These are phyloP conservation scores for Pleurotus ostreatus DNA, from an alignment of 768 basidiomycete species.

Conservation along the genomic window DNA sequence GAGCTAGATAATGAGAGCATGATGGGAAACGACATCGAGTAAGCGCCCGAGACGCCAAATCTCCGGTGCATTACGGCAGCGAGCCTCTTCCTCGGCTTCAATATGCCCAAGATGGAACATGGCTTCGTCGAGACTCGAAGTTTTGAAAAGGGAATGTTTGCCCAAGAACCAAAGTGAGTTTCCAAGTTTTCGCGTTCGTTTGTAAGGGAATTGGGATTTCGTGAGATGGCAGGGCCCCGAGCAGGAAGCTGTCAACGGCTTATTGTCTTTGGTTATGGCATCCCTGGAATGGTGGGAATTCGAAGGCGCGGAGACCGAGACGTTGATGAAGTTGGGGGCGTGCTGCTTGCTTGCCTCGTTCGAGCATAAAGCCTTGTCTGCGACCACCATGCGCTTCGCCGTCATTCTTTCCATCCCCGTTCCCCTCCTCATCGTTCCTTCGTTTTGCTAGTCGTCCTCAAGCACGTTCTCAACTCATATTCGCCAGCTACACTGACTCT, in stretches of 20 bases:
- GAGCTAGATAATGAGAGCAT: not conserved
- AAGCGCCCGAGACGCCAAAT: too few relatives aligned
- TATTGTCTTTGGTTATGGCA: not conserved
- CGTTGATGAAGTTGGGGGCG: not conserved
- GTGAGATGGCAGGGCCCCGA: not conserved
- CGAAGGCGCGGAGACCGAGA: not conserved
- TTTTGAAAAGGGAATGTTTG: too few relatives aligned
- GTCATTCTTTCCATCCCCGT: slow-evolving; percentile 18
- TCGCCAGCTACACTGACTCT: not conserved
- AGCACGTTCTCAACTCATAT: not conserved
- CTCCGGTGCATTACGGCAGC: too few relatives aligned
- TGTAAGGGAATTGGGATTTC: not conserved
- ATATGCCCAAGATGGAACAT: too few relatives aligned
- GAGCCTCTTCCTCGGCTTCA: too few relatives aligned
- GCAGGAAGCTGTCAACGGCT: not conserved
- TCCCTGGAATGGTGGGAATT: slow-evolving; percentile 8
- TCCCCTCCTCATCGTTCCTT: slow-evolving; percentile 15
- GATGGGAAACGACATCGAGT: not conserved
- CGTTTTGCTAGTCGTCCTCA: not conserved
- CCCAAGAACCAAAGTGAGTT: not conserved
- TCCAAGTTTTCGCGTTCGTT: not conserved
- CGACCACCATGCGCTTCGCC: slow-evolving; percentile 12
- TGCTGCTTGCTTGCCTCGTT: slow-evolving; percentile 19
- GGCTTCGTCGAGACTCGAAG: too few relatives aligned
- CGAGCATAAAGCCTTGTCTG: slow-evolving; percentile 28